phyloP scores from a whole-genome alignment of 345 rosid species.

The Dipteronia sinensis region DNA sequence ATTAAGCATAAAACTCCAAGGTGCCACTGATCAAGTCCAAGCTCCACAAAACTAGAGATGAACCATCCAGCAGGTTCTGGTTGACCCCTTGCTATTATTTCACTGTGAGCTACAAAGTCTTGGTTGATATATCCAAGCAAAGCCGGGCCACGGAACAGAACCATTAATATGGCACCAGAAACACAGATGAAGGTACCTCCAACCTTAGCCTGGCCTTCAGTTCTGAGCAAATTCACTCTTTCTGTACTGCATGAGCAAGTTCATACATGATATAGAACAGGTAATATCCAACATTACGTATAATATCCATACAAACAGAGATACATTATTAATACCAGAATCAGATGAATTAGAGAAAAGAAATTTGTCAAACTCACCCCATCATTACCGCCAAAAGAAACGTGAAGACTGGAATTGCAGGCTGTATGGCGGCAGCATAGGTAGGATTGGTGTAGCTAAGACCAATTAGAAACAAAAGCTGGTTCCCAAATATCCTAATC shows the following conservation, averaged over 20 bases:
- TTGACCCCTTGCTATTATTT: slow-evolving; percentile 79
- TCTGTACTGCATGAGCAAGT: slow-evolving; percentile 85
- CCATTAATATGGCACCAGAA: slow-evolving; percentile 85
- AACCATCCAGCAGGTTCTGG: slow-evolving; percentile 89
- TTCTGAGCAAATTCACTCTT: slow-evolving; percentile 71
- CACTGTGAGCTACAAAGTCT: slow-evolving; percentile 51
- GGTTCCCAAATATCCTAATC: slow-evolving; percentile 95
- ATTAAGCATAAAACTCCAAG: slow-evolving; percentile 92
- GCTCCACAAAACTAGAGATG: slow-evolving; percentile 52
- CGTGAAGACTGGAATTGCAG: slow-evolving; percentile 96
- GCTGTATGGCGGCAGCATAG: slow-evolving; percentile 97
- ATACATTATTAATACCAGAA: slow-evolving; percentile 1
- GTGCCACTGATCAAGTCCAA: slow-evolving; percentile 80
- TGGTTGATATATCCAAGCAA: slow-evolving; percentile 60
- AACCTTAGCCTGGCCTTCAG: slow-evolving; percentile 91
- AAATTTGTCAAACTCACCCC: slow-evolving; percentile 62
- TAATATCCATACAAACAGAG: slow-evolving; percentile 5
- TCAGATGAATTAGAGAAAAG: neutral
- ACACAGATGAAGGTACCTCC: slow-evolving; percentile 85
- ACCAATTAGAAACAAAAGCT: slow-evolving; percentile 91
- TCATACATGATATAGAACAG: slow-evolving; percentile 19
- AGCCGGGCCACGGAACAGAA: slow-evolving; percentile 84
- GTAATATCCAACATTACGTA: slow-evolving; percentile 23
- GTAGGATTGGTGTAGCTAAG: slow-evolving; percentile 97
- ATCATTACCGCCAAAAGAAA: slow-evolving; percentile 83